Percentiles rank a stretch among this genome's conserved stretches.
These are phyloP conservation scores for Mycena leptocephala DNA, from an alignment of 768 basidiomycete genomes.

Conservation along the genomic window DNA sequence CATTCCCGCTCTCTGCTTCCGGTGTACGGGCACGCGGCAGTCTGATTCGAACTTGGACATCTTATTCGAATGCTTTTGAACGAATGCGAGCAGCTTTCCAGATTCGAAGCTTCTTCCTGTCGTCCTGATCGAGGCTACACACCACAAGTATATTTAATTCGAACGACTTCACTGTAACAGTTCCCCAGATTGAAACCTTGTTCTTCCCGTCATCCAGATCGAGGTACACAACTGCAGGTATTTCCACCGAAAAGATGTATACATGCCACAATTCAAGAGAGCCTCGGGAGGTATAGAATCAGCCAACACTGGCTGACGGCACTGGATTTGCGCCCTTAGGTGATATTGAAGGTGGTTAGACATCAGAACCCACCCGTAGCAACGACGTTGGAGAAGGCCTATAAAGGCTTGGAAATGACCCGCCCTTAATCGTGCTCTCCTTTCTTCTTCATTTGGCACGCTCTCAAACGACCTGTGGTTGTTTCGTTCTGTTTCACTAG, in stretches of 20 bases:
- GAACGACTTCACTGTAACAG: no score
- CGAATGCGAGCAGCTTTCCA: no score
- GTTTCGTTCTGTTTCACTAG: slow-evolving; percentile 5
- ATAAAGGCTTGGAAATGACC: slow-evolving; percentile 11
- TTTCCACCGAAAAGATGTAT: no score
- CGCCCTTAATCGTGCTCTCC: slow-evolving; percentile 6
- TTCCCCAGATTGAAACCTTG: no score
- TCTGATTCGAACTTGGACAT: not conserved
- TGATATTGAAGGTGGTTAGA: not conserved
- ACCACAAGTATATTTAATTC: no score
- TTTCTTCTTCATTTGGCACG: slow-evolving; percentile 4
- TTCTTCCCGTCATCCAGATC: no score
- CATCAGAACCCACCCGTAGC: not conserved
- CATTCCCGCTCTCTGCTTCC: not conserved
- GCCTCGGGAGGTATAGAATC: no score
- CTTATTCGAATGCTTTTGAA: not conserved
- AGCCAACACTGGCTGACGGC: not conserved
- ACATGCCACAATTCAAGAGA: no score
- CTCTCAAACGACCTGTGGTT: slow-evolving; percentile 14
- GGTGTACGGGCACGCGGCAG: not conserved
- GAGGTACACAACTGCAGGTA: no score
- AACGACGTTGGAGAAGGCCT: slow-evolving; percentile 7
- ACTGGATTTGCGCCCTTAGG: not conserved
- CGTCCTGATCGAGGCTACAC: no score
- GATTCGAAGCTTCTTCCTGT: no score